A percentile compares a stretch with the other conserved stretches of the same genome.
Evolutionary conservation across 164 flowering plant species (phyloP).

Genomic region (Pachysandra terminalis): DNA sequence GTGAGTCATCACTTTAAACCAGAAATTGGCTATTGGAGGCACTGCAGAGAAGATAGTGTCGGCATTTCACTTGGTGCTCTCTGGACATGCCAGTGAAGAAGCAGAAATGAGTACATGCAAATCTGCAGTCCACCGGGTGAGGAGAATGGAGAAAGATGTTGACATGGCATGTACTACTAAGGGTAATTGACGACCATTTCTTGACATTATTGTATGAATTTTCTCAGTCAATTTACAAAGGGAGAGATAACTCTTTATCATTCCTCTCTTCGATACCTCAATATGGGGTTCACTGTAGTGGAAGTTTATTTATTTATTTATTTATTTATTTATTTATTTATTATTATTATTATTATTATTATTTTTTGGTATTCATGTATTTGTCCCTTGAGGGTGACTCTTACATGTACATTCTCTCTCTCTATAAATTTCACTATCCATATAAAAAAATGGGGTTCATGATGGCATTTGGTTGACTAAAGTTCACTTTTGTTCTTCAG

Average conservation of each 20-base stretch:
- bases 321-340: too few species aligned
- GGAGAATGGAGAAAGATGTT: slow-evolving; percentile 86
- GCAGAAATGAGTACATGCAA: slow-evolving; percentile 77
- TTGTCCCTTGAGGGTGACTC: too few species aligned
- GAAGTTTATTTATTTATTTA: too few species aligned
- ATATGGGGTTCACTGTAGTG: neutral
- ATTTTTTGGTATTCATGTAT: too few species aligned
- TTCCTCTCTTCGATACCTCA: neutral
- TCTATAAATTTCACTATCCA: too few species aligned
- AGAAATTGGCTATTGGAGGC: slow-evolving; percentile 91
- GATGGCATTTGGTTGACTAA: slow-evolving; percentile 5
- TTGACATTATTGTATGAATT: neutral
- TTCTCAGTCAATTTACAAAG: neutral
- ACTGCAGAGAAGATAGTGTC: slow-evolving; percentile 83
- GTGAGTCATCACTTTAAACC: slow-evolving; percentile 16
- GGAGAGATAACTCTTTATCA: neutral
- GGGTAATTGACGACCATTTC: slow-evolving; percentile 34
- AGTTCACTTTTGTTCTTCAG: slow-evolving; percentile 33
- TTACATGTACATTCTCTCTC: too few species aligned
- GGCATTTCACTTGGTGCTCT: slow-evolving; percentile 71
- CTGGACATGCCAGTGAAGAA: slow-evolving; percentile 66
- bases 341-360: too few species aligned
- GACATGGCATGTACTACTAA: slow-evolving; percentile 45
- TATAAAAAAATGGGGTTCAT: neutral
- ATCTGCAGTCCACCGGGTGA: slow-evolving; percentile 58